Conservation (phyloP, 202 grass and related monocot genomes). For the Musa balbisiana region DNA sequence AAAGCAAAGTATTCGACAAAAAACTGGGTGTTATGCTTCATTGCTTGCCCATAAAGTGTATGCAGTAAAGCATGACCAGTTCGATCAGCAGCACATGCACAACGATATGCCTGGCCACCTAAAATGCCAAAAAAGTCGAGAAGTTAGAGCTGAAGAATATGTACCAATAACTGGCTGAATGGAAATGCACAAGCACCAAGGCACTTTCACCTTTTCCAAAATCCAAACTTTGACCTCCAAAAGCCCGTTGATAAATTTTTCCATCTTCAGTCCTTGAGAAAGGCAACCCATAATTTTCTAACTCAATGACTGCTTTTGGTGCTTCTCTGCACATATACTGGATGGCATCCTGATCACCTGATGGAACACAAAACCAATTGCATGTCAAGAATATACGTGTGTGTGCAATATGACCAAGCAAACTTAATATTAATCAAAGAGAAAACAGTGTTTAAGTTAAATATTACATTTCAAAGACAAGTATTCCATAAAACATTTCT, state of each 20-base stretch:
- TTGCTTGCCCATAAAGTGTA: slow-evolving; percentile 94
- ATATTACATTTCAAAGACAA: too few species aligned
- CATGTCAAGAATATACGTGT: too few species aligned
- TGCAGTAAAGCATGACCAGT: slow-evolving; percentile 98
- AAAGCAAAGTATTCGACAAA: slow-evolving; percentile 98
- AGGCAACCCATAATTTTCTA: slow-evolving; percentile 96
- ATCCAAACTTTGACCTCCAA: slow-evolving; percentile 98
- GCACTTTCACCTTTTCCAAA: slow-evolving; percentile 75
- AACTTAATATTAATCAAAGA: background rate
- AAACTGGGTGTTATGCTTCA: slow-evolving; percentile 99
- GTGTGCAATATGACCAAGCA: too few species aligned
- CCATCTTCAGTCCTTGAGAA: slow-evolving; percentile 98
- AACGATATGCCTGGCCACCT: slow-evolving; percentile 98
- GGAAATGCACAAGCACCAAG: background rate
- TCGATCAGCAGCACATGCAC: slow-evolving; percentile 93
- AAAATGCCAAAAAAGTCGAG: slow-evolving; percentile 12
- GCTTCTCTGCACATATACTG: slow-evolving; percentile 99
- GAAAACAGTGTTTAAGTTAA: background rate
- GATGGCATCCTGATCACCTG: slow-evolving; percentile 97
- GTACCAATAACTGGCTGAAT: background rate
- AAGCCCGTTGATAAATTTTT: slow-evolving; percentile 94
- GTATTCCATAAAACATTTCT: too few species aligned
- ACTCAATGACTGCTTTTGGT: slow-evolving; percentile 97
- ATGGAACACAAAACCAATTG: slow-evolving; percentile 1
- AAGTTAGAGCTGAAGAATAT: slow-evolving; percentile 11